Base-by-base conservation (phyloP, 208 protist species). In the Naegleria lovaniensis region DNA sequence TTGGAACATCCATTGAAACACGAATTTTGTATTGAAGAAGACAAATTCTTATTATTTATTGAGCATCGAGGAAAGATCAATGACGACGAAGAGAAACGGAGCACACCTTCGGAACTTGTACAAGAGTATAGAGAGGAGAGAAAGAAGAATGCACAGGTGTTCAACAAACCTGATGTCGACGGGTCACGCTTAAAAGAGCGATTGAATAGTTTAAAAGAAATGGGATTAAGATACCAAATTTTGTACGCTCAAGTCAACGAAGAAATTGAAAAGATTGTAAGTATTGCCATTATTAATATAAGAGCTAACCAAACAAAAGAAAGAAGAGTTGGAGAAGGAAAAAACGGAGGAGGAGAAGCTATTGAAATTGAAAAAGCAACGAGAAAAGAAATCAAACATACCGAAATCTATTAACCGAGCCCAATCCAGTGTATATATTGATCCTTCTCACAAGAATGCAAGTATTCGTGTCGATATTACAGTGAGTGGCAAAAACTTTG, bases 161-260 rank as follows among this genome's bases (percentile, higher is more conserved):
- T 58, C 19, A 19, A 19, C 41, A 88, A 88, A 43, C 9, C 16
- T 13, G 33, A 51, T 38, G 22, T 39, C 7, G 40, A 25, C 58
- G 85, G 85, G n/a, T 11, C 5, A 38, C 41, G 0, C 6, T n/a
- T 88, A 0, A 88, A n/a, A n/a, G 85, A 88, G 11, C 13, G 43
- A 88, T 58, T 88, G 15, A 7, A 19, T 22, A 58, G 0, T 25
- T 33, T 88, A 33, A 51, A 38, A 58, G 25, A 88, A 58, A 39
- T 29, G 29, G 85, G 85, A 19, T 29, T 88, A 22, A 55, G 85
- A 88, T 88, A 88, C 36, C 41, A 48, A 58, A 88, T 88, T 59
- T 38, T 88, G 6, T 58, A 58, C 16, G 55, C 13, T 38, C 6
- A 58, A 33, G 41, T 88, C 7, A 58, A 29, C n/a, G 41, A 48